phyloP scores from a whole-genome alignment of 768 basidiomycete species.

The Nidula microcarpa region DNA sequence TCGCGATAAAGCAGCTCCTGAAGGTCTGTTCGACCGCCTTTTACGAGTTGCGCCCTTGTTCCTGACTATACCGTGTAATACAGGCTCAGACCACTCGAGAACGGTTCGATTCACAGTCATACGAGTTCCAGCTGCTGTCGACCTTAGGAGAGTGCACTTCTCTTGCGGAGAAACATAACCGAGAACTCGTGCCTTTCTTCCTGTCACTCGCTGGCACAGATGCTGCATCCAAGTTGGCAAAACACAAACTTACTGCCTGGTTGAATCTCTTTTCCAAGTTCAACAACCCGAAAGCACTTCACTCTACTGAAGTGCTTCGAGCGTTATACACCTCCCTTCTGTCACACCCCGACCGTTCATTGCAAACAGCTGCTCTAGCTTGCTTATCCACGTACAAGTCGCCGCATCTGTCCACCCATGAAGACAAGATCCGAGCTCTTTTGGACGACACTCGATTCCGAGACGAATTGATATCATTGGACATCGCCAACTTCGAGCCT shows the following conservation, averaged over 20 bases:
- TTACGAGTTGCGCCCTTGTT: background rate
- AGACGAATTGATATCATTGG: slow-evolving; percentile 78
- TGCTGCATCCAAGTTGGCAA: slow-evolving; percentile 40
- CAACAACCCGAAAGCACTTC: slow-evolving; percentile 86
- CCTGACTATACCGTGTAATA: background rate
- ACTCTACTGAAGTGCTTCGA: slow-evolving; percentile 62
- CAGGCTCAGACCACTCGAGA: slow-evolving; percentile 33
- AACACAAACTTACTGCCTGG: slow-evolving; percentile 68
- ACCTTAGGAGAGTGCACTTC: slow-evolving; percentile 65
- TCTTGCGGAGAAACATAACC: slow-evolving; percentile 83
- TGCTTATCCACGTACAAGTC: slow-evolving; percentile 85
- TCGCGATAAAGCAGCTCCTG: slow-evolving; percentile 19
- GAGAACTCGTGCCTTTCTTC: slow-evolving; percentile 85
- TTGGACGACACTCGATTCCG: slow-evolving; percentile 87
- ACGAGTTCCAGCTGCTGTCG: slow-evolving; percentile 77
- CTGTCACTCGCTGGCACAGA: slow-evolving; percentile 44
- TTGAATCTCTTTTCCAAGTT: slow-evolving; percentile 88
- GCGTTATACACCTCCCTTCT: slow-evolving; percentile 70
- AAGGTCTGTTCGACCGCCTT: slow-evolving; percentile 26
- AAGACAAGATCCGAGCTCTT: slow-evolving; percentile 64
- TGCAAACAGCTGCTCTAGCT: slow-evolving; percentile 73
- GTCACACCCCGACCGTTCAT: slow-evolving; percentile 76
- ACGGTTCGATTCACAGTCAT: slow-evolving; percentile 71
- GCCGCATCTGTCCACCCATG: slow-evolving; percentile 47
- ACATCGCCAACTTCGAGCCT: slow-evolving; percentile 51